Conservation (phyloP, 2,329 filamentous ascomycete genomes). For the Didymella pinodella region DNA sequence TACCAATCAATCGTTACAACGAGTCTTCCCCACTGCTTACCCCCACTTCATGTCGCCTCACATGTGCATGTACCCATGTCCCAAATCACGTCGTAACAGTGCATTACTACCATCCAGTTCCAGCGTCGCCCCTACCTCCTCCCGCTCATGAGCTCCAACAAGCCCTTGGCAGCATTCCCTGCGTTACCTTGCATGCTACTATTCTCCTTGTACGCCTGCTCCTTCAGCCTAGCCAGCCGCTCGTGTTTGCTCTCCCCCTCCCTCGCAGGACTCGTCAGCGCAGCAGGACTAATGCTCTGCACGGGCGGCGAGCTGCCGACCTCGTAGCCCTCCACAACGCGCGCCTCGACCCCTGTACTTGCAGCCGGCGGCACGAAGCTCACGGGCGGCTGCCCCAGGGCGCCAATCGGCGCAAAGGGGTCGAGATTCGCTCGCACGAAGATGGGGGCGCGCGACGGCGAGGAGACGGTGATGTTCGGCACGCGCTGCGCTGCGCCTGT, state of each 20-base stretch:
- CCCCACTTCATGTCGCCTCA: background rate
- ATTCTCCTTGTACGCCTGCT: conserved; percentile 41
- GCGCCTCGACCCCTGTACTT: conserved; percentile 48
- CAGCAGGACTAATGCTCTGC: conserved; percentile 15
- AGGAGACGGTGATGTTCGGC: conserved; percentile 44
- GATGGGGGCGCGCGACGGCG: conserved; percentile 34
- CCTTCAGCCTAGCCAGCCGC: conserved; percentile 36
- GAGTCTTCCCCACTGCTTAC: background rate
- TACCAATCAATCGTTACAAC: conserved; percentile 15
- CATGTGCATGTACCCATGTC: conserved; percentile 5
- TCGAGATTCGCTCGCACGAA: conserved; percentile 45
- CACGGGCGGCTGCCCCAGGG: conserved; percentile 50
- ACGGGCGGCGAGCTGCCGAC: conserved; percentile 43
- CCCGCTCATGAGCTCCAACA: conserved; percentile 58
- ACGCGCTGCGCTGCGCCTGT: conserved; percentile 13
- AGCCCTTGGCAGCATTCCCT: conserved; percentile 62
- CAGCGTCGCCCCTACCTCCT: conserved; percentile 24
- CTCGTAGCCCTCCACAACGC: conserved; percentile 43
- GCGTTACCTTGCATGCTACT: conserved; percentile 54
- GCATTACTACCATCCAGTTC: conserved; percentile 9
- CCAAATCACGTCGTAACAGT: conserved; percentile 11
- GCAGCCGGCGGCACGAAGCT: conserved; percentile 41
- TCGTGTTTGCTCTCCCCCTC: conserved; percentile 32
- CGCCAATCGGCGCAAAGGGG: conserved; percentile 41
- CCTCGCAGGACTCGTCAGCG: conserved; percentile 5